A percentile compares a stretch with the other conserved stretches of the same genome.
phyloP scores from a whole-genome alignment of 2,329 filamentous ascomycete genomes.

The Dactylella cylindrospora region DNA sequence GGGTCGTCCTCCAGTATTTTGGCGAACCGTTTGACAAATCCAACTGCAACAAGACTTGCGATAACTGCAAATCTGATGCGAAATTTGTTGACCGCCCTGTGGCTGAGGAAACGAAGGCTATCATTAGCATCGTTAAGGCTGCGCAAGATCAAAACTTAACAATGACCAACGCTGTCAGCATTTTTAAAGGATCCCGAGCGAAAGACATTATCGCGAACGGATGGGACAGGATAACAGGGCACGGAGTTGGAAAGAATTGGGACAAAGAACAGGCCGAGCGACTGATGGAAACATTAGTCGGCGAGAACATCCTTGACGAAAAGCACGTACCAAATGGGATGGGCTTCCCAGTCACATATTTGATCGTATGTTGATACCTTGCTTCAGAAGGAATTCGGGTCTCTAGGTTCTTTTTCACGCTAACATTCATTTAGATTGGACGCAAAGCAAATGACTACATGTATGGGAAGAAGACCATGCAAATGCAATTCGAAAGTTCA shows the following conservation, averaged over 20 bases:
- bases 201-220: slow-evolving; percentile 60
- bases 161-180: slow-evolving; percentile 76
- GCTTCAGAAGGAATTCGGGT: slow-evolving; percentile 48
- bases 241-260: slow-evolving; percentile 69
- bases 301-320: slow-evolving; percentile 73
- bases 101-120: slow-evolving; percentile 70
- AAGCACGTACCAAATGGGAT: slow-evolving; percentile 64
- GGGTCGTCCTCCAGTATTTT: slow-evolving; percentile 91
- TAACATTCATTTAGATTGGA: slow-evolving; percentile 51
- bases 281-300: slow-evolving; percentile 74
- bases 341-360: slow-evolving; percentile 74
- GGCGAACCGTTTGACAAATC: slow-evolving; percentile 74
- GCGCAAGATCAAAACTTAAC: slow-evolving; percentile 62
- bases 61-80: slow-evolving; percentile 78
- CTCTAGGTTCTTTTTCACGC: background rate
- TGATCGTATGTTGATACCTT: slow-evolving; percentile 59
- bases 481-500: slow-evolving; percentile 48
- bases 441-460: slow-evolving; percentile 30
- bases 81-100: slow-evolving; percentile 75
- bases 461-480: slow-evolving; percentile 47
- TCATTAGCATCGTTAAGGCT: slow-evolving; percentile 66
- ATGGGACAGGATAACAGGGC: slow-evolving; percentile 61
- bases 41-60: slow-evolving; percentile 74
- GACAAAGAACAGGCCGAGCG: slow-evolving; percentile 77
- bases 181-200: slow-evolving; percentile 71